phyloP scores from a whole-genome alignment of 2,329 filamentous ascomycete species.

The Colletotrichum sansevieriae region DNA sequence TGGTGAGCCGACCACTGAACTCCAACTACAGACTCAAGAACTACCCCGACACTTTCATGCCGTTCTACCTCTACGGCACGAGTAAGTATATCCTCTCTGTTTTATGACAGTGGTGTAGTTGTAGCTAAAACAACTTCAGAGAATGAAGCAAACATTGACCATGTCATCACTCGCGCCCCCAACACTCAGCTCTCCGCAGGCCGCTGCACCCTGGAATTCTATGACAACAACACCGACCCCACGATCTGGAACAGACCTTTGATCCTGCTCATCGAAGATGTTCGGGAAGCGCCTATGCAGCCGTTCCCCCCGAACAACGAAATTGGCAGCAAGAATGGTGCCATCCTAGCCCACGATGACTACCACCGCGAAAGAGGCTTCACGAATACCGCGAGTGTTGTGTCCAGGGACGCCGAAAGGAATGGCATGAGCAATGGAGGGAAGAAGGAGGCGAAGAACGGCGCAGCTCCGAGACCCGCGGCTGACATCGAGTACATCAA shows the following conservation, averaged over 20 bases:
- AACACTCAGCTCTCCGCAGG: slow-evolving; percentile 54
- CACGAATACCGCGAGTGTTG: neutral
- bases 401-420: neutral
- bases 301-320: slow-evolving; percentile 50
- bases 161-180: slow-evolving; percentile 57
- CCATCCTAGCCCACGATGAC: slow-evolving; percentile 40
- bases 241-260: slow-evolving; percentile 33
- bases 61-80: slow-evolving; percentile 60
- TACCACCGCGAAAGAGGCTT: neutral
- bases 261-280: slow-evolving; percentile 49
- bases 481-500: neutral
- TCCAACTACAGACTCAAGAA: slow-evolving; percentile 49
- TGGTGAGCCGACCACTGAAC: slow-evolving; percentile 54
- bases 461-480: too few relatives aligned
- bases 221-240: slow-evolving; percentile 25
- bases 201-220: slow-evolving; percentile 43
- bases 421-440: neutral
- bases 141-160: slow-evolving; percentile 55
- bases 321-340: slow-evolving; percentile 46
- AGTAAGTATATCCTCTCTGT: slow-evolving; percentile 24
- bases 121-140: slow-evolving; percentile 23
- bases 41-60: slow-evolving; percentile 55
- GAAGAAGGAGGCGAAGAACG: neutral
- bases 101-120: neutral
- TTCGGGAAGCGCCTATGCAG: slow-evolving; percentile 54